These are phyloP conservation scores for Phytophthora pseudosyringae DNA, from an alignment of 352 stramenopile species.

Conservation along the genomic window DNA sequence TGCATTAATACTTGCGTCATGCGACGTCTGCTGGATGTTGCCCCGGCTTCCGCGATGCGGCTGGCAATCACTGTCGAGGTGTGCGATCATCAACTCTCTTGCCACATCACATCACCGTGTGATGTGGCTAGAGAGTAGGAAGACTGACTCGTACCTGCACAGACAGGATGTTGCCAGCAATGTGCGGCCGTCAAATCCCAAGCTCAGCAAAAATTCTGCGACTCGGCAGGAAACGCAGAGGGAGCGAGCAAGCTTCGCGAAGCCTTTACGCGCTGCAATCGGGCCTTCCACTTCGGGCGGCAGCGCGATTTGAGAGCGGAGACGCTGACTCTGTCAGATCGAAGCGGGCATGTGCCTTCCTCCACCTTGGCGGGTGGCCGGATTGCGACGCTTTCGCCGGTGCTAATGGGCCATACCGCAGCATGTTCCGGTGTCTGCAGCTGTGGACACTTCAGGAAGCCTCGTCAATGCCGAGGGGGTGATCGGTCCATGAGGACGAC, in stretches of 20 bases:
- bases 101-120: no score
- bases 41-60: background rate
- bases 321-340: conserved; percentile 2
- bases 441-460: conserved; percentile 7
- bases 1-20: conserved; percentile 13
- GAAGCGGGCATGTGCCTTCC: background rate
- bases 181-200: conserved; percentile 22
- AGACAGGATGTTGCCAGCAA: conserved; percentile 4
- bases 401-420: conserved; percentile 1
- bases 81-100: no score
- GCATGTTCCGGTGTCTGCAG: conserved; percentile 9
- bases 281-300: conserved; percentile 8
- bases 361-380: background rate
- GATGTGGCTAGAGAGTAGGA: no score
- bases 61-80: conserved; percentile 9
- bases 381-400: background rate
- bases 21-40: conserved; percentile 20
- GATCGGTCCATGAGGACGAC: conserved; percentile 1
- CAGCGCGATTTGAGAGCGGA: background rate
- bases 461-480: background rate
- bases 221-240: conserved; percentile 17
- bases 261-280: conserved; percentile 25
- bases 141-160: no score
- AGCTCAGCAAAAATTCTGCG: conserved; percentile 22
- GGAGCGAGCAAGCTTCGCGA: conserved; percentile 8